Conservation (phyloP, 2,329 filamentous ascomycete species). For the Hymenoscyphus salicellus region DNA sequence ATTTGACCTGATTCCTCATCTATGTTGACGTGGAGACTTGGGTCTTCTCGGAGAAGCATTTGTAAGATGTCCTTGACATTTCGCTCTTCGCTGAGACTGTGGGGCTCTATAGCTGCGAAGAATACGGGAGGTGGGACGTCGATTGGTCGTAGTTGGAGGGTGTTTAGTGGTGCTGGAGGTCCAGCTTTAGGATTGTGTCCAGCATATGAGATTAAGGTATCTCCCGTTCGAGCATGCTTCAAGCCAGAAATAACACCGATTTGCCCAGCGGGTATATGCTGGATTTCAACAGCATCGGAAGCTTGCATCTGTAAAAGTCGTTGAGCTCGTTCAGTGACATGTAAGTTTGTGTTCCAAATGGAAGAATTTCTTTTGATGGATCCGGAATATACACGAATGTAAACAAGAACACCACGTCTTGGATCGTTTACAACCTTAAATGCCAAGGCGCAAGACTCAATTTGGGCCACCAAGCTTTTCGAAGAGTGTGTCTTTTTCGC, state of each 20-base stretch:
- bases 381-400: conserved; percentile 88
- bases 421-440: conserved; percentile 95
- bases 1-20: conserved; percentile 93
- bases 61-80: conserved; percentile 72
- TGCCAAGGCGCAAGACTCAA: conserved; percentile 66
- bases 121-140: conserved; percentile 91
- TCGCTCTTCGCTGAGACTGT: conserved; percentile 75
- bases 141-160: conserved; percentile 80
- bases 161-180: conserved; percentile 66
- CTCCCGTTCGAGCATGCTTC: conserved; percentile 87
- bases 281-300: conserved; percentile 79
- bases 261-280: conserved; percentile 76
- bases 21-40: conserved; percentile 78
- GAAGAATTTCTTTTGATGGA: conserved; percentile 68
- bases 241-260: conserved; percentile 91
- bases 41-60: conserved; percentile 84
- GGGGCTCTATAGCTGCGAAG: conserved; percentile 86
- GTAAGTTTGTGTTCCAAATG: conserved; percentile 84
- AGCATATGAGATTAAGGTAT: conserved; percentile 78
- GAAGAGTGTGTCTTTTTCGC: conserved; percentile 40
- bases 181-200: conserved; percentile 58
- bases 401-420: conserved; percentile 82
- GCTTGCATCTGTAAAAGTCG: conserved; percentile 87
- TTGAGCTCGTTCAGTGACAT: conserved; percentile 74
- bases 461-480: conserved; percentile 43